Evolutionary conservation across 2,329 filamentous ascomycete genomes (phyloP).

Genomic region (Penicillium thymicola): DNA sequence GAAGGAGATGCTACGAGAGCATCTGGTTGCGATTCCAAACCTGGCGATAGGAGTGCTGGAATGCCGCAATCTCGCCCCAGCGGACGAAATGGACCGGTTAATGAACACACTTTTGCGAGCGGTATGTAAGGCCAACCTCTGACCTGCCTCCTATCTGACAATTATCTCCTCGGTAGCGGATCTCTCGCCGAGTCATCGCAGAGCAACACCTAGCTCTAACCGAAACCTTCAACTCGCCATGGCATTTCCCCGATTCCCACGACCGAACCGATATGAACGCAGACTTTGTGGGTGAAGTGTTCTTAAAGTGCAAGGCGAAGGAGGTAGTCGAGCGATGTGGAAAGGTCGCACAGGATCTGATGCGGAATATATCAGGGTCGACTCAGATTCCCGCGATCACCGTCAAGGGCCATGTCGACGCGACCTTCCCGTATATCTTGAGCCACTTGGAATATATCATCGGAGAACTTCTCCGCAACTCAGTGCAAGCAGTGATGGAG

Average conservation of each 20-base stretch:
- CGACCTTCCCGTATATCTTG: constrained; percentile 93
- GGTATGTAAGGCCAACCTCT: constrained; percentile 49
- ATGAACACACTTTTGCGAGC: constrained; percentile 93
- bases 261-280: constrained; percentile 60
- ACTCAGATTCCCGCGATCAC: constrained; percentile 74
- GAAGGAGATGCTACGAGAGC: constrained; percentile 74
- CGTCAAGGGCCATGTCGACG: constrained; percentile 78
- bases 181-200: constrained; percentile 92
- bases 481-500: constrained; percentile 87
- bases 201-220: constrained; percentile 95
- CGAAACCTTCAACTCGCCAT: constrained; percentile 86
- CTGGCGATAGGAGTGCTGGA: constrained; percentile 92
- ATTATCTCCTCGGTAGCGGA: constrained; percentile 57
- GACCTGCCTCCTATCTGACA: constrained; percentile 3
- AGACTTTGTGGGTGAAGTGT: constrained; percentile 93
- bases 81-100: constrained; percentile 81
- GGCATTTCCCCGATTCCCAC: constrained; percentile 80
- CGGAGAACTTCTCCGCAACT: constrained; percentile 90
- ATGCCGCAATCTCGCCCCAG: constrained; percentile 76
- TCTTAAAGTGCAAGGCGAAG: constrained; percentile 85
- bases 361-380: constrained; percentile 70
- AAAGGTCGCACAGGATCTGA: constrained; percentile 69
- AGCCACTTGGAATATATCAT: constrained; percentile 97
- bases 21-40: constrained; percentile 89
- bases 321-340: constrained; percentile 86